Evolutionary conservation across 257 asterid genomes (phyloP).

Genomic region (Paraleonurus japonicus): DNA sequence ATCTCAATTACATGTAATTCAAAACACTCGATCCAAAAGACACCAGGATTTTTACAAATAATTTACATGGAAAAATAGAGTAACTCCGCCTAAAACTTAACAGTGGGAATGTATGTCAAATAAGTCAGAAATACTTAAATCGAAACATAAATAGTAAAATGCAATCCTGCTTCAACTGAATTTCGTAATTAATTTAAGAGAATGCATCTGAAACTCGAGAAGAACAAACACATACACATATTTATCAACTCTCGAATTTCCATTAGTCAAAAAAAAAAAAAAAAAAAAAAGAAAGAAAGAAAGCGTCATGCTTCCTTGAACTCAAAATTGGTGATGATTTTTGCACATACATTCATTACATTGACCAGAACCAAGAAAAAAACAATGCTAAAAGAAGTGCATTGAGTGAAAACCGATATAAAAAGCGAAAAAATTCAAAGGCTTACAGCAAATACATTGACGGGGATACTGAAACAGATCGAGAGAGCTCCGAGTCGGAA

Average conservation of each 20-base stretch:
- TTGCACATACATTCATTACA: constrained; percentile 29
- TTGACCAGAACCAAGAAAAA: constrained; percentile 21
- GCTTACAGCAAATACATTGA: constrained; percentile 40
- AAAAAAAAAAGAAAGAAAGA: not conserved
- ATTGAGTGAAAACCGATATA: not conserved
- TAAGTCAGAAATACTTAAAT: not conserved
- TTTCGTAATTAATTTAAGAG: constrained; percentile 9
- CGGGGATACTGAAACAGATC: constrained; percentile 30
- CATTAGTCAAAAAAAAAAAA: not conserved
- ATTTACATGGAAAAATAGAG: not conserved
- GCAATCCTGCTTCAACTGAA: not conserved
- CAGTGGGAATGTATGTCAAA: not conserved
- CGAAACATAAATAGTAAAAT: constrained; percentile 13
- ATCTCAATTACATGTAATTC: constrained; percentile 4
- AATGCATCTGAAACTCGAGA: constrained; percentile 11
- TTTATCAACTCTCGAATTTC: not conserved
- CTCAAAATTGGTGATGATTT: constrained; percentile 18
- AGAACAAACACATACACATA: not conserved
- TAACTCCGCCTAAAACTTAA: not conserved
- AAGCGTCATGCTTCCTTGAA: constrained; percentile 10
- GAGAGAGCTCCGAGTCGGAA: constrained; percentile 26
- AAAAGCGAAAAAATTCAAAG: not conserved
- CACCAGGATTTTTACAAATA: not conserved
- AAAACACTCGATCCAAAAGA: constrained; percentile 13
- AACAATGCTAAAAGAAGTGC: constrained; percentile 6